Evolutionary conservation across 371 early-diverging fungal genomes (phyloP), one percentile per base, ranked within the genome.

Genomic region (Phascolomyces articulosus): DNA sequence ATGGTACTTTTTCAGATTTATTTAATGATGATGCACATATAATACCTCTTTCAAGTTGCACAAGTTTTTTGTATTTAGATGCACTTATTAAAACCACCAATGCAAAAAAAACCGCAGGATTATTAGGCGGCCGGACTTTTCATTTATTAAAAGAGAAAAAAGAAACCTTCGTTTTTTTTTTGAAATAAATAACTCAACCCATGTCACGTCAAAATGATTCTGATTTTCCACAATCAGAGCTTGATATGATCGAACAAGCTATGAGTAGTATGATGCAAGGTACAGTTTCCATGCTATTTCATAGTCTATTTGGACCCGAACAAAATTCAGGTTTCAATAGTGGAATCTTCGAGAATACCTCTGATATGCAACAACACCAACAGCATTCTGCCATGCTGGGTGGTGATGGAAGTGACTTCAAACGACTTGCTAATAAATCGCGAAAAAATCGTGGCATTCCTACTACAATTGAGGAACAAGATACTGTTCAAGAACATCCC

Each of bases 181-280:
- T 34, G 11, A 34, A 11, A 34, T 6, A 34, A 34, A 44, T 16
- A 13, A 4, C 16, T 16, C 16, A 51, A n/a, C n/a, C 20, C 24
- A 51, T 51, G 51, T 15, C 51, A 24, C 51, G 51, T 51, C 51
- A 51, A 51, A 51, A 51, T 51, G 51, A 24, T 24, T 24, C 51
- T 20, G 51, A 51, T 51, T 23, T 51, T 24, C 70, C 71, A 0
- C 67, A 67, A 24, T 71, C 72, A 8, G 79, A 79, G 16, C 66
- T 79, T 6, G 71, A 76, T 20, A 60, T 70, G 18, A 65, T 79
- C 13, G 77, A 79, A 49, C 65, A 66, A 51, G 71, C 69, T 18
- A 70, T 79, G 71, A 69, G 69, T 34, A 63, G 47, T 18, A 79
- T 79, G 73, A 64, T 79, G 61, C 69, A 76, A 47, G 71, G 75